phyloP scores from a whole-genome alignment of 1,139 yeast species.

The Yamadazyma taylorii region DNA sequence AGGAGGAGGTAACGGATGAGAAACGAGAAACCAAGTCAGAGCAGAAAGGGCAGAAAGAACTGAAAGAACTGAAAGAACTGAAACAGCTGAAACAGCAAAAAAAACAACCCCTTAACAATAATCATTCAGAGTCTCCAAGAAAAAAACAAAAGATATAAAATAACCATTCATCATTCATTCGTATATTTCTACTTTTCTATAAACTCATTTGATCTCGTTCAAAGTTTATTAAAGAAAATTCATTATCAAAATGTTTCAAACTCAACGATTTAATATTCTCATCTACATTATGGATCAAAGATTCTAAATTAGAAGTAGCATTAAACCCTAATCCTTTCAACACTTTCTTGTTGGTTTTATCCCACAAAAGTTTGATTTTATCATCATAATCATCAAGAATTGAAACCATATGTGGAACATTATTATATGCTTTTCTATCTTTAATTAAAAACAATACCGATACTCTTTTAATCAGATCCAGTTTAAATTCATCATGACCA shows the following conservation, averaged over 20 bases:
- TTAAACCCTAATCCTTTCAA: slow-evolving; percentile 28
- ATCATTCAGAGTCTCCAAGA: slow-evolving; percentile 8
- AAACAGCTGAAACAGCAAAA: no score
- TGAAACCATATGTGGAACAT: slow-evolving; percentile 23
- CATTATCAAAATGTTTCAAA: slow-evolving; percentile 31
- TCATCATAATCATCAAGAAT: slow-evolving; percentile 24
- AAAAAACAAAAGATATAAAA: slow-evolving; percentile 8
- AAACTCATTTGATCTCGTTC: slow-evolving; percentile 38
- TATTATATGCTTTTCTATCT: slow-evolving; percentile 21
- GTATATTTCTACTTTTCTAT: not conserved
- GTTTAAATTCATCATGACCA: slow-evolving; percentile 12
- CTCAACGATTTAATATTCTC: slow-evolving; percentile 33
- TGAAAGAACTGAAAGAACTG: no score
- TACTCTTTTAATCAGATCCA: slow-evolving; percentile 23
- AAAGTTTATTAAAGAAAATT: slow-evolving; percentile 39
- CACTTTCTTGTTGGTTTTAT: slow-evolving; percentile 30
- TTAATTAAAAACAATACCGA: slow-evolving; percentile 31
- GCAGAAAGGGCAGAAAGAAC: no score
- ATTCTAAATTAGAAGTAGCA: slow-evolving; percentile 33
- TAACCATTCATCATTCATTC: slow-evolving; percentile 2
- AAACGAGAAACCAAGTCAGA: no score
- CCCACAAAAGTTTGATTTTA: slow-evolving; percentile 20
- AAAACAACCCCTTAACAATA: no score
- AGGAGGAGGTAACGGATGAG: no score
- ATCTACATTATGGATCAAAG: slow-evolving; percentile 33